Base-by-base conservation (phyloP, 1,284 basidiomycete genomes). In the Fomes fomentarius region DNA sequence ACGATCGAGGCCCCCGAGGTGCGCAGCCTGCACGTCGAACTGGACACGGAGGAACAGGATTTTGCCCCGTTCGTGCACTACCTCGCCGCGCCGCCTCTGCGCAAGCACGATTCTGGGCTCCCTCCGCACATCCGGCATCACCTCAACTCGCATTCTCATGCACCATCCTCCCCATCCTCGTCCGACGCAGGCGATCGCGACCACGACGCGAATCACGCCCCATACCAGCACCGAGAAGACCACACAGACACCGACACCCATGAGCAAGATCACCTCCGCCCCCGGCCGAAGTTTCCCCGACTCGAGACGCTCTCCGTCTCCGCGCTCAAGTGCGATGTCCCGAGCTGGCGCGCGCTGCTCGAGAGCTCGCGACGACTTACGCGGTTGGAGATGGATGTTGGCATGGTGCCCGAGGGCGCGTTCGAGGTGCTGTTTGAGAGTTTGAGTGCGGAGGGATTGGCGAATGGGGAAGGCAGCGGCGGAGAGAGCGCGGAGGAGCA, bases 381-480 rank as follows among this genome's bases (percentile, higher is more conserved):
- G 37, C 58, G 66, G 12, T 71, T 84, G 33, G 78, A 83, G 55
- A 68, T 79, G 24, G 76, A 82, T 62, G 80, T 82, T 58, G 56
- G 64, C n/a, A 66, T 69, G 44, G 67, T 79, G 17, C 62, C 65
- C 17, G 60, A 67, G 15, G 64, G 62, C 24, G 72, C 78, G 48
- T 71, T 74, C 58, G 66, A 71, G n/a, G 68, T 75, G 21, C 71
- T 78, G 25, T 57, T 65, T 38, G 54, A 52, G 38, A 30, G 22
- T 50, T 48, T 39, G 14, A 46, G 30, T 10, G 42, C 45, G 41
- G 44, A 33, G 31, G 28, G 28, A 12, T 6, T 30, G 7, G 28
- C 7, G 28, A 33, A 22, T 6, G 24, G n/a, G n/a, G n/a, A n/a
- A n/a, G n/a, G n/a, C n/a, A n/a, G n/a, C n/a, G n/a, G n/a, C n/a